Evolutionary conservation across 2,329 filamentous ascomycete genomes (phyloP), one percentile per base, ranked within the genome.

Genomic region (Fusarium sp.): DNA sequence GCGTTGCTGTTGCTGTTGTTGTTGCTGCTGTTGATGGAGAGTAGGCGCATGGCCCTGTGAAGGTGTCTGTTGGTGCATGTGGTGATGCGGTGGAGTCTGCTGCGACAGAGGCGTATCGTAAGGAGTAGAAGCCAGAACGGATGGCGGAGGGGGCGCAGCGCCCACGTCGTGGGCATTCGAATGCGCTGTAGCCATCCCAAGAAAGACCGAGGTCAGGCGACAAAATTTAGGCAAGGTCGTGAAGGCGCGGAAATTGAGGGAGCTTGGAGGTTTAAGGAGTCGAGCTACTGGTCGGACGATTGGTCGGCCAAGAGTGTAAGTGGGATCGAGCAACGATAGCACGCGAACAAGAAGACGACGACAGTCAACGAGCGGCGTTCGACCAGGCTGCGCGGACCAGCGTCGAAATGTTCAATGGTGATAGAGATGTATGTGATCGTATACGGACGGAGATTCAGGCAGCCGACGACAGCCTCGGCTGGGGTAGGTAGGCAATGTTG

Each of bases 1-100:
- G 59, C 85, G 83, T 57, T 82, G 79, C 11, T 81, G 45, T 29
- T 50, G 82, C n/a, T 79, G 80, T 35, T 78, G 31, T 13, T 34
- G 74, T 22, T 78, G 78, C 40, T 67, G 72, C 22, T 72, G 73
- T n/a, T 72, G 75, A 24, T 71, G 74, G 27, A 76, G 75, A 31
- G 63, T 70, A 27, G 69, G 70, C 47, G 66, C 64, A 42, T 75
- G 76, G 61, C 69, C 67, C 34, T 76, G 76, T n/a, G 76, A 73
- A 40, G 75, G 73, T 22, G 76, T 78, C 57, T 79, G 74, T 29
- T 77, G 77, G 54, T 78, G 80, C 52, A 77, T 72, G 9, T 78
- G 77, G 40, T 73, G 73, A 61, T 76, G 79, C 34, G 77, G 80
- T 45, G 75, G 78, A 54, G 77, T 77, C 29, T 77, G 74, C 35